phyloP scores from a whole-genome alignment of 257 asterid genomes.

The Coffea canephora region DNA sequence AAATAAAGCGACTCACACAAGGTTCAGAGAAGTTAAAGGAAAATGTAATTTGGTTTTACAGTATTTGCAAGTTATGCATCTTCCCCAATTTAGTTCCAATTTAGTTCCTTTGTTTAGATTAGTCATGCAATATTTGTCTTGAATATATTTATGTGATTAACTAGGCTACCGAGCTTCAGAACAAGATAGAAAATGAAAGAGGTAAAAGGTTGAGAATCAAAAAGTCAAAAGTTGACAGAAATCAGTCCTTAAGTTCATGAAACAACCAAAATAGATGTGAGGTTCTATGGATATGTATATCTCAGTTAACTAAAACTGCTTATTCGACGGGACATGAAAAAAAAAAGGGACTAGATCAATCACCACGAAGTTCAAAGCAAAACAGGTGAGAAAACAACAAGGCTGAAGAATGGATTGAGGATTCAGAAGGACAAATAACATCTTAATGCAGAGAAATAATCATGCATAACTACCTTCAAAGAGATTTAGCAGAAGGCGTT shows the following conservation, averaged over 20 bases:
- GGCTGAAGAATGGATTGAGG: slow-evolving; percentile 77
- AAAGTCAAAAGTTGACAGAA: slow-evolving; percentile 60
- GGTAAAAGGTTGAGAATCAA: slow-evolving; percentile 77
- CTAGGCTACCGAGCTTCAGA: slow-evolving; percentile 83
- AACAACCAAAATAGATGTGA: neutral
- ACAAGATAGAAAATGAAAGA: slow-evolving; percentile 91
- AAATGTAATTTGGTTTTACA: slow-evolving; percentile 43
- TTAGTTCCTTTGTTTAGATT: too few relatives aligned
- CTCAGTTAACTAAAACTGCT: slow-evolving; percentile 8
- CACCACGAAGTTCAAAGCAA: slow-evolving; percentile 76
- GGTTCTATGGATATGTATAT: too few relatives aligned
- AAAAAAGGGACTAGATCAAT: slow-evolving; percentile 74
- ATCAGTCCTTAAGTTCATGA: slow-evolving; percentile 72
- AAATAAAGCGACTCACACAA: slow-evolving; percentile 60
- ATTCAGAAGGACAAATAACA: slow-evolving; percentile 72
- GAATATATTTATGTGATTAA: slow-evolving; percentile 1
- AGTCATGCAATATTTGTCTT: neutral
- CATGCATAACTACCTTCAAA: slow-evolving; percentile 55
- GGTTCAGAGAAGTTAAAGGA: slow-evolving; percentile 79
- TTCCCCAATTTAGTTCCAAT: neutral
- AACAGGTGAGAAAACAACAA: slow-evolving; percentile 72
- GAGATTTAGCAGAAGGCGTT: slow-evolving; percentile 84
- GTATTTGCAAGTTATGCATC: neutral
- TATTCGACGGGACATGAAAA: slow-evolving; percentile 63
- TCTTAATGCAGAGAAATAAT: slow-evolving; percentile 56